Evolutionary conservation across 805 yeast genomes (phyloP), one percentile per base, ranked within the genome.

Genomic region (Metschnikowia vanudenii): DNA sequence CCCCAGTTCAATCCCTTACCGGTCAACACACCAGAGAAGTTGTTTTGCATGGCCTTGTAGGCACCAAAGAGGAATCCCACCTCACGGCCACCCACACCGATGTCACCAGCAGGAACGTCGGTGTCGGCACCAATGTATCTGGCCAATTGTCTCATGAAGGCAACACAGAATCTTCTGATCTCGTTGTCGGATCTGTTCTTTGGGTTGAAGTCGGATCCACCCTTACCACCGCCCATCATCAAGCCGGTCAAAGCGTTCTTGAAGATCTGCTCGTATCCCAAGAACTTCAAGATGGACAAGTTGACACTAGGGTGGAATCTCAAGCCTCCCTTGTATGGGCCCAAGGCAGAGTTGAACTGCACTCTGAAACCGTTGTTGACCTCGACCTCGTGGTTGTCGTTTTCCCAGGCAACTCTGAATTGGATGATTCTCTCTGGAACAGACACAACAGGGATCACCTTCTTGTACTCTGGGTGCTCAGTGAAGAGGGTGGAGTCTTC

Each of bases 21-120:
- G 68, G 99, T 92, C 62, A 92, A 80, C 43, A 92, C 95, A 80
- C 98, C 98, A 71, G 92, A 92, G 85, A 90, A 92, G 66, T 83
- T 78, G 84, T 92, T 92, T 74, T 80, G 85, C 82, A 80, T 79
- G 62, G 80, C 78, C 81, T 90, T 89, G 90, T 88, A 92, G 59
- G 97, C 97, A 75, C 99, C 99, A 62, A 89, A 94, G 68, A 92
- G 76, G 87, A 70, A 92, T 61, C 97, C 96, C 56, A 90, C 79
- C 76, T 89, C 96, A 73, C 95, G 82, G 62, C 97, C 98, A 76
- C 97, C 96, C 55, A 89, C 96, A 80, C 96, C 96, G 70, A 92
- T 92, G 75, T 92, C 99, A 74, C 99, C 99, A 58, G 99, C 99
- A 67, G 99, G 99, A 46, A 94, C 97, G 75, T 92, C 99, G 51